These are phyloP conservation scores for Gomphus bonarii DNA, from an alignment of 1,284 basidiomycete genomes.

Conservation along the genomic window DNA sequence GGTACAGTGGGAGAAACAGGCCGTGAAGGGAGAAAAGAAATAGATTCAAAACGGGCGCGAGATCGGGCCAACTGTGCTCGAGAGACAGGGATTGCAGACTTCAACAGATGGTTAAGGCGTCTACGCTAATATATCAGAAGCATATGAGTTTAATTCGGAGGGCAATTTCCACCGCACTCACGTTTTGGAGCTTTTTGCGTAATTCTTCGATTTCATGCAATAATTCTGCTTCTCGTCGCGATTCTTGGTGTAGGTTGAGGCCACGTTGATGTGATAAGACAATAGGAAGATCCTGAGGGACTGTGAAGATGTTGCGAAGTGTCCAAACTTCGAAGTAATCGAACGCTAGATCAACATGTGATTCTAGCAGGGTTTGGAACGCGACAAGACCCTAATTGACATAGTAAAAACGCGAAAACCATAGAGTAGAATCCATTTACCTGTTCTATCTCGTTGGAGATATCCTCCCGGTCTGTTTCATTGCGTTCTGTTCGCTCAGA, in stretches of 20 bases:
- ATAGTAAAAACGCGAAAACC: constrained; percentile 1
- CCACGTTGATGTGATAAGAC: constrained; percentile 60
- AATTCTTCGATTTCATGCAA: constrained; percentile 54
- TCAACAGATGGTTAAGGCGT: constrained; percentile 42
- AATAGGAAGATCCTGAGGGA: constrained; percentile 51
- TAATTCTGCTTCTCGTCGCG: constrained; percentile 44
- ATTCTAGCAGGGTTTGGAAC: constrained; percentile 68
- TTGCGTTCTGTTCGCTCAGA: constrained; percentile 32
- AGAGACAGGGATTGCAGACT: constrained; percentile 37
- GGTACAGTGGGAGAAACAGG: constrained; percentile 21
- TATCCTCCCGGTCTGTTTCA: constrained; percentile 25
- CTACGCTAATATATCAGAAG: constrained; percentile 39
- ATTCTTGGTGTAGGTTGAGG: constrained; percentile 38
- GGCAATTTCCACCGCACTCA: constrained; percentile 25
- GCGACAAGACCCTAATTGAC: constrained; percentile 47
- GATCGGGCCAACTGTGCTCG: constrained; percentile 32
- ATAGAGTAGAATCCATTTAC: background rate
- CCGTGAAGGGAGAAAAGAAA: constrained; percentile 35
- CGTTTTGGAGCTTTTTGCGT: constrained; percentile 46
- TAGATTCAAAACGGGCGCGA: constrained; percentile 30
- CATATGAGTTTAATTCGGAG: background rate
- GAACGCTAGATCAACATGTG: constrained; percentile 69
- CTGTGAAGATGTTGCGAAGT: constrained; percentile 63
- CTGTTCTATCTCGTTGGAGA: constrained; percentile 54
- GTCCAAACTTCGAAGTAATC: constrained; percentile 77